phyloP scores from a whole-genome alignment of 2,329 filamentous ascomycete genomes.

The Fusarium pseudonygamai region DNA sequence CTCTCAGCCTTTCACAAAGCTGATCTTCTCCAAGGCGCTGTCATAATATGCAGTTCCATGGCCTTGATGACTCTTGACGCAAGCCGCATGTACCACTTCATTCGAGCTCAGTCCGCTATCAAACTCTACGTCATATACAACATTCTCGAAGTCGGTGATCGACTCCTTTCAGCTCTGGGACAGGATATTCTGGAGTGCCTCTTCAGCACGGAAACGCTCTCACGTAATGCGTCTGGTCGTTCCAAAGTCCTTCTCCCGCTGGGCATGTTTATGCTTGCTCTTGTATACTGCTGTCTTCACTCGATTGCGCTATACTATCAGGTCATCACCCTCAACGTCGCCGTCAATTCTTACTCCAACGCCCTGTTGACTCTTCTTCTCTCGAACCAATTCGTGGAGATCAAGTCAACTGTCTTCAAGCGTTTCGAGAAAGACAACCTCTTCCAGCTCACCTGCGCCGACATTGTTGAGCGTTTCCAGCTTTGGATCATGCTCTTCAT shows the following conservation, averaged over 20 bases:
- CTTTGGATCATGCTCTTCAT: constrained; percentile 97
- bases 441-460: constrained; percentile 95
- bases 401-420: constrained; percentile 98
- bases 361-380: constrained; percentile 90
- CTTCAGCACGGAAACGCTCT: constrained; percentile 91
- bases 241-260: constrained; percentile 91
- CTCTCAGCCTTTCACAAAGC: constrained; percentile 92
- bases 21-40: constrained; percentile 87
- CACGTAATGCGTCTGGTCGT: constrained; percentile 85
- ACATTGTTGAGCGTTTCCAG: constrained; percentile 96
- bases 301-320: constrained; percentile 93
- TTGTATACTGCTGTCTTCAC: constrained; percentile 89
- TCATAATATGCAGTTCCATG: constrained; percentile 86
- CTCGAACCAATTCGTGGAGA: constrained; percentile 98
- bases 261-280: constrained; percentile 87
- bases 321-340: constrained; percentile 96
- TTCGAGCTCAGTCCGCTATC: constrained; percentile 94
- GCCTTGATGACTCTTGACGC: constrained; percentile 92
- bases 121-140: constrained; percentile 99
- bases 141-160: constrained; percentile 90
- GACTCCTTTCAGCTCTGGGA: constrained; percentile 87
- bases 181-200: constrained; percentile 97
- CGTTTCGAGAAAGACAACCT: constrained; percentile 98
- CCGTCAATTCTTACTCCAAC: constrained; percentile 98
- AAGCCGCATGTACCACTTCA: constrained; percentile 97